phyloP scores from a whole-genome alignment of 129 eudicot species.

The Lonicera japonica region DNA sequence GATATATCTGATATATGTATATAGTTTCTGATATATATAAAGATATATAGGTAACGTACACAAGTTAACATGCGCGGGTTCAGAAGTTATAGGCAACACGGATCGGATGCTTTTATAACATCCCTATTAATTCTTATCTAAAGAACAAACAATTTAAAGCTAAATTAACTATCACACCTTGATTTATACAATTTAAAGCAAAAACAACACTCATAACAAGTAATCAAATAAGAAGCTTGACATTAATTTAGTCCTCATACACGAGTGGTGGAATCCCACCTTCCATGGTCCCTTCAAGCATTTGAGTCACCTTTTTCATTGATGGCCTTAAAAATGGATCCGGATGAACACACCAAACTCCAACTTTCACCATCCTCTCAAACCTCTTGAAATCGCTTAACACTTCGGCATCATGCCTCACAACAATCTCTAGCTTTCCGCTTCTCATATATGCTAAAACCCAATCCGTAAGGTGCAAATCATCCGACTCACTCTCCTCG shows the following conservation, averaged over 20 bases:
- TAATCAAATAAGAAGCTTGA: neutral
- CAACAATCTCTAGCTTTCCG: slow-evolving; percentile 5
- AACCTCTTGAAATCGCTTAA: slow-evolving; percentile 12
- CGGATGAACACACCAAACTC: slow-evolving; percentile 9
- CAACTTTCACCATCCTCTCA: slow-evolving; percentile 2
- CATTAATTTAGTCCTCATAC: slow-evolving; percentile 3
- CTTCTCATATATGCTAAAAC: slow-evolving; percentile 6
- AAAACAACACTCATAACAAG: neutral
- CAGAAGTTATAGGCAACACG: too few relatives aligned
- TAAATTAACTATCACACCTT: too few relatives aligned
- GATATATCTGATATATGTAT: too few relatives aligned
- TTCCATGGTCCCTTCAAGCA: slow-evolving; percentile 8
- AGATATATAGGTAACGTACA: too few relatives aligned
- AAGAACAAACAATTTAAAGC: too few relatives aligned
- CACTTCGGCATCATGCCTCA: slow-evolving; percentile 11
- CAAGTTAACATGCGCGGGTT: too few relatives aligned
- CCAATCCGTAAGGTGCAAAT: slow-evolving; percentile 4
- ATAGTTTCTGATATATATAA: too few relatives aligned
- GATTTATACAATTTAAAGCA: neutral
- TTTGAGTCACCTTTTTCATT: slow-evolving; percentile 11
- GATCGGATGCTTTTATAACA: too few relatives aligned
- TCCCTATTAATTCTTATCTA: too few relatives aligned
- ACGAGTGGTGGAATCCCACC: slow-evolving; percentile 15
- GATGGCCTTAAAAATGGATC: slow-evolving; percentile 13
- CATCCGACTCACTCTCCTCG: slow-evolving; percentile 4